A percentile compares a stretch with the other conserved stretches of the same genome.
Conservation (phyloP, 345 rosid genomes). For the Melaleuca quinquenervia region DNA sequence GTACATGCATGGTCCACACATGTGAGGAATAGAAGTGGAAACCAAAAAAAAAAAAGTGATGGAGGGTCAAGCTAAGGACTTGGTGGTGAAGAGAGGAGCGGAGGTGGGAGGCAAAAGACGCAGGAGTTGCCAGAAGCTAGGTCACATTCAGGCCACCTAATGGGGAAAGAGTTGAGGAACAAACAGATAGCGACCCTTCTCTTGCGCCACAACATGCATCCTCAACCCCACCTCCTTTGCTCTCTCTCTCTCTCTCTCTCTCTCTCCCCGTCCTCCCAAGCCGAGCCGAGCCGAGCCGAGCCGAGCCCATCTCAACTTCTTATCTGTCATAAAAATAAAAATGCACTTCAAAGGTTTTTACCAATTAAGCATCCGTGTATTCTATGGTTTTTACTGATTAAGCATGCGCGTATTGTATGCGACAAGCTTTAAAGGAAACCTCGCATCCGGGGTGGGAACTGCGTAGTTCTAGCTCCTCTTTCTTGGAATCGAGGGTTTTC, state of each 20-base stretch:
- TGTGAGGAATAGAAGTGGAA: not conserved
- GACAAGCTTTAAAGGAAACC: not conserved
- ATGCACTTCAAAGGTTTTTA: not conserved
- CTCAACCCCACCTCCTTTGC: not conserved
- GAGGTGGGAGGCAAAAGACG: not conserved
- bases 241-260: not conserved
- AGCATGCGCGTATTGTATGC: not conserved
- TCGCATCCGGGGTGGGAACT: not conserved
- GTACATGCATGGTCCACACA: constrained; percentile 16
- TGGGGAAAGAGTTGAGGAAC: constrained; percentile 35
- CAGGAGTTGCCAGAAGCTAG: not conserved
- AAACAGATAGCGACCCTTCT: constrained; percentile 27
- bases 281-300: not conserved
- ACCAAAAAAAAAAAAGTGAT: not conserved
- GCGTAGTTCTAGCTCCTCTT: not conserved
- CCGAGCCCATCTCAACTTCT: not conserved
- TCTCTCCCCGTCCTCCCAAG: not conserved
- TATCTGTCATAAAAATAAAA: not conserved
- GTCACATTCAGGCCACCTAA: constrained; percentile 42
- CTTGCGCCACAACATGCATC: constrained; percentile 1
- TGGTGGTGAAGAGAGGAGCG: not conserved
- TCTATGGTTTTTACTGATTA: too few relatives aligned
- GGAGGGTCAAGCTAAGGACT: constrained; percentile 18
- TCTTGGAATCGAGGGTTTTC: not conserved
- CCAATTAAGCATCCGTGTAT: too few relatives aligned